Evolutionary conservation across 2,329 filamentous ascomycete species (phyloP).

Genomic region (Metarhizium humberi): DNA sequence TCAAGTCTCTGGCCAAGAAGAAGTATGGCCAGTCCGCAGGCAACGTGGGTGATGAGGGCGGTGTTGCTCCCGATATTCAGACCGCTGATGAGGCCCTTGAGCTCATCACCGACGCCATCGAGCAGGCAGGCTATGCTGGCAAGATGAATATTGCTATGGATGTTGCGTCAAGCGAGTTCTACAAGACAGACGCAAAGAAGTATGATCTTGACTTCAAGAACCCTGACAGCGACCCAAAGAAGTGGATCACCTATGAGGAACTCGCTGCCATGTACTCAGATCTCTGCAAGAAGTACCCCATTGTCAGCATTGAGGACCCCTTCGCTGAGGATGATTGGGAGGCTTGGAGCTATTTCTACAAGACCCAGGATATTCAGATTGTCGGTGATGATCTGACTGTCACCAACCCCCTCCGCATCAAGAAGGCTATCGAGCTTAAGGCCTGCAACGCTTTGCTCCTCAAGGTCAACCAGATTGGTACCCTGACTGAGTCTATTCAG

Average conservation of each 20-base stretch:
- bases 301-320: conserved; percentile 97
- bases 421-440: conserved; percentile 99
- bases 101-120: conserved; percentile 89
- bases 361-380: conserved; percentile 96
- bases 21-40: conserved; percentile 98
- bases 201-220: conserved; percentile 99
- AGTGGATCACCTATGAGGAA: conserved; percentile 99
- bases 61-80: conserved; percentile 98
- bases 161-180: conserved; percentile 98
- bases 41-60: conserved; percentile 98
- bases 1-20: conserved; percentile 97
- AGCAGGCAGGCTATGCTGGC: conserved; percentile 90
- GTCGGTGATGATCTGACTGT: conserved; percentile 98
- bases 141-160: conserved; percentile 99
- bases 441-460: conserved; percentile 95
- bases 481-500: conserved; percentile 96
- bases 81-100: conserved; percentile 93
- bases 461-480: conserved; percentile 99
- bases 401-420: conserved; percentile 98
- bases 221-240: conserved; percentile 86
- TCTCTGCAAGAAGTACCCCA: conserved; percentile 90
- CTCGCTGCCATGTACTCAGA: conserved; percentile 85
- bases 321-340: conserved; percentile 99
- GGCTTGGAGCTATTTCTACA: conserved; percentile 99
- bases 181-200: conserved; percentile 96